Evolutionary conservation across 441 rosid genomes (phyloP).

Genomic region (Mallotus japonicus): DNA sequence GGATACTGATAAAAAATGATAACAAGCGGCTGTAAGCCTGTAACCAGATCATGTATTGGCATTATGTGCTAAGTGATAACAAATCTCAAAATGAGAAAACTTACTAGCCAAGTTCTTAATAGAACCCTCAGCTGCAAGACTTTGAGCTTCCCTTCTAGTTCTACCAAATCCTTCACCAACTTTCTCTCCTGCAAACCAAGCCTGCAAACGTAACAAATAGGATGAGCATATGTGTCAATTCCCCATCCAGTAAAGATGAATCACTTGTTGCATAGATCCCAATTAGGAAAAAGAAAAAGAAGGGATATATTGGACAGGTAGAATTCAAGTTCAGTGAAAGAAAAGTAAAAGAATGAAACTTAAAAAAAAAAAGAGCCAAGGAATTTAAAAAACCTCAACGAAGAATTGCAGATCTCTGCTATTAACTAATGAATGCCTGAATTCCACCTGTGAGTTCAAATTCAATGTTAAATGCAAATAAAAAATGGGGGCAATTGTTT

Average conservation of each 20-base stretch:
- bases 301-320: not conserved
- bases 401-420: slow-evolving; percentile 75
- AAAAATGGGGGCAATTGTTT: slow-evolving; percentile 3
- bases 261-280: not conserved
- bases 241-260: not conserved
- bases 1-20: slow-evolving; percentile 11
- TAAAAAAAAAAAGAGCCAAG: slow-evolving; percentile 19
- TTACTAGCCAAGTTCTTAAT: slow-evolving; percentile 75
- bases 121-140: slow-evolving; percentile 78
- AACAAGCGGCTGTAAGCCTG: slow-evolving; percentile 3
- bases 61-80: not conserved
- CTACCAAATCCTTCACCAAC: slow-evolving; percentile 82
- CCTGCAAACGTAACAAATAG: slow-evolving; percentile 46
- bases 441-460: slow-evolving; percentile 68
- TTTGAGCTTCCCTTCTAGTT: slow-evolving; percentile 87
- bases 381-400: slow-evolving; percentile 57
- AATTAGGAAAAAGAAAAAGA: not conserved
- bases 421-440: slow-evolving; percentile 60
- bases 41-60: not conserved
- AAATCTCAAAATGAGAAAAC: slow-evolving; percentile 21
- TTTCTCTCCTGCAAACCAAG: slow-evolving; percentile 83
- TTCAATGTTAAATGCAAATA: slow-evolving; percentile 5
- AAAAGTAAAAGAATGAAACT: not conserved
- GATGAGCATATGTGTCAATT: slow-evolving; percentile 20
- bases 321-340: slow-evolving; percentile 7